Evolutionary conservation across 208 protist genomes (phyloP), one percentile per base, ranked within the genome.

Genomic region (Strigomonas culicis): DNA sequence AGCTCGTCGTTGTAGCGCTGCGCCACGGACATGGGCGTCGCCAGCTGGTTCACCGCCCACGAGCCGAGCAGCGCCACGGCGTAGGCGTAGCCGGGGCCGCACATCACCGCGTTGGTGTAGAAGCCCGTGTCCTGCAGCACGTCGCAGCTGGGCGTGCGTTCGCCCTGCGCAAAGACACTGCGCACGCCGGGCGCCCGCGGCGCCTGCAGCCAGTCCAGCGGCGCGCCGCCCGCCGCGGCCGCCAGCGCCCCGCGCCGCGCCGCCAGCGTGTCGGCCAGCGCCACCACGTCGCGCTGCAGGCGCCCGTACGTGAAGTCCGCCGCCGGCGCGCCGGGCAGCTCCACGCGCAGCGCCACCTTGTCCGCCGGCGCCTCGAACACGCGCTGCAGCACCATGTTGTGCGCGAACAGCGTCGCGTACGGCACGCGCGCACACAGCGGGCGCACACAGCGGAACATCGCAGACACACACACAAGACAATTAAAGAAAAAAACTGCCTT

Each of bases 1-100:
- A 95, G 75, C 63, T 95, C 88, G 44, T 73, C 70, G 22, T 81
- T 66, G 75, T 86, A 92, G 19, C 75, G 77, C 70, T 89, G 81
- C 36, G 77, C 69, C 13, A 78, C 72, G n/a, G 83, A 88, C 66
- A 95, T 79, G 22, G 88, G 88, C 30, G 79, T 84, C 31, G 74
- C 77, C 68, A 95, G 75, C 63, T 86, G 83, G 57, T 92, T 92
- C 36, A 89, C 36, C 7, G 88, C 72, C 86, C 88, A 95, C 24
- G 49, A 61, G 31, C 85, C 82, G 13, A 95, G 73, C 32, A 95
- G 73, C 21, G 84, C 82, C 11, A 95, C 85, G 3, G 87, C 81
- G 69, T 80, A 95, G 32, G 72, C 58, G 72, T 95, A 95, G 22
- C 79, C 76, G 0, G 85, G 78, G 31, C 82, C 67, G 19, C 74